Evolutionary conservation across 2,329 filamentous ascomycete genomes (phyloP).

Genomic region (Diplodia sapinea): DNA sequence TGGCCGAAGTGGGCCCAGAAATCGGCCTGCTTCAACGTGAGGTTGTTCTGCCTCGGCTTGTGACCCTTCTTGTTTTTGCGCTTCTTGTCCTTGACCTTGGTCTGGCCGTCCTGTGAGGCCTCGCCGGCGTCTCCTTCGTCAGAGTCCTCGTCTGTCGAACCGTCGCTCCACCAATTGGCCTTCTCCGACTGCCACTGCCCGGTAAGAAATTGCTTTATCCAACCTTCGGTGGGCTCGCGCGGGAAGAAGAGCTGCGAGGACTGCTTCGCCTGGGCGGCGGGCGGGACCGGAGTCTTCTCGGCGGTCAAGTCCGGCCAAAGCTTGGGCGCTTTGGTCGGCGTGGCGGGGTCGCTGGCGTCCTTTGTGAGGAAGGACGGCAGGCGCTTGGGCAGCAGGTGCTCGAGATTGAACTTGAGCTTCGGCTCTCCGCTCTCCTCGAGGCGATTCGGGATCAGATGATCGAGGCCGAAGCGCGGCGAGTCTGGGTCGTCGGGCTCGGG

Average conservation of each 20-base stretch:
- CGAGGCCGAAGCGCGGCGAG: constrained; percentile 44
- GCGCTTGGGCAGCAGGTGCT: constrained; percentile 44
- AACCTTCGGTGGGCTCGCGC: constrained; percentile 73
- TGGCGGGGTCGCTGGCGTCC: constrained; percentile 19
- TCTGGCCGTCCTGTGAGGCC: constrained; percentile 9
- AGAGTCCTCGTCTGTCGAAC: constrained; percentile 69
- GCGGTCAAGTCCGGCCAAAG: constrained; percentile 25
- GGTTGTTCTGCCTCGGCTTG: constrained; percentile 51
- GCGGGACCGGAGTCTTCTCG: constrained; percentile 22
- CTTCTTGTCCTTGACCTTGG: constrained; percentile 33
- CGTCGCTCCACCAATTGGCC: constrained; percentile 84
- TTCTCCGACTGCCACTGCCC: constrained; percentile 71
- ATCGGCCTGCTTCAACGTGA: constrained; percentile 57
- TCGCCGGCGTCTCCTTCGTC: constrained; percentile 36
- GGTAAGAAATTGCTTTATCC: constrained; percentile 85
- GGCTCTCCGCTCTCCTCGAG: constrained; percentile 41
- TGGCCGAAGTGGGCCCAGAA: constrained; percentile 54
- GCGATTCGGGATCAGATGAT: constrained; percentile 48
- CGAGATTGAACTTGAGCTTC: constrained; percentile 47
- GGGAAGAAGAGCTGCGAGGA: constrained; percentile 37
- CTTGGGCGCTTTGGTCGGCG: constrained; percentile 33
- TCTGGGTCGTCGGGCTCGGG: constrained; percentile 32
- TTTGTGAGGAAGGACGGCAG: constrained; percentile 30
- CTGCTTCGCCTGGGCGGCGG: background rate
- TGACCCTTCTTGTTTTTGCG: constrained; percentile 43